These are phyloP conservation scores for Dictyostelium capitatum DNA, from an alignment of 78 protist species.

Conservation along the genomic window DNA sequence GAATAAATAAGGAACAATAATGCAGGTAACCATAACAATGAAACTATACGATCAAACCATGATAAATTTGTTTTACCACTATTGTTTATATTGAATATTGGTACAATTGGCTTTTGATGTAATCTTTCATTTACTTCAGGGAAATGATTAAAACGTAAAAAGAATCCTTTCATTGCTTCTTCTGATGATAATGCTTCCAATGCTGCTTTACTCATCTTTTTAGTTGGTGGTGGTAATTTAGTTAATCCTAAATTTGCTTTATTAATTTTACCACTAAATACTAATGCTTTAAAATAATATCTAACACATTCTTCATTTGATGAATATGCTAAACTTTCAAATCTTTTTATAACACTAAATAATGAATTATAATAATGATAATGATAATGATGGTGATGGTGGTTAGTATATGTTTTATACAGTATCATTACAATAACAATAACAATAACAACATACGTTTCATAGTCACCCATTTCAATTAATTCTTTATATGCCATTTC, in stretches of 20 bases:
- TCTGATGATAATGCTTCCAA: neutral
- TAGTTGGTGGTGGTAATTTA: slow-evolving; percentile 6
- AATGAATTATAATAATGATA: neutral
- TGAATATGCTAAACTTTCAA: slow-evolving; percentile 65
- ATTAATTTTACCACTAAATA: slow-evolving; percentile 18
- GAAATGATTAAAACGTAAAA: slow-evolving; percentile 14
- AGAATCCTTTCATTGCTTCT: slow-evolving; percentile 6
- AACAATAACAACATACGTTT: slow-evolving; percentile 69
- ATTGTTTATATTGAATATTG: slow-evolving; percentile 7
- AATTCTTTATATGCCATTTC: slow-evolving; percentile 52
- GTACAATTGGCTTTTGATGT: slow-evolving; percentile 55
- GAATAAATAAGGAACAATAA: neutral
- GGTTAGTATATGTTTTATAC: too few species aligned
- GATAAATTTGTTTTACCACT: slow-evolving; percentile 16
- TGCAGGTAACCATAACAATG: slow-evolving; percentile 30
- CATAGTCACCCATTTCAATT: slow-evolving; percentile 71
- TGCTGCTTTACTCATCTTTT: slow-evolving; percentile 16
- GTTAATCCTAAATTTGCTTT: neutral
- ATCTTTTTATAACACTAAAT: slow-evolving; percentile 50
- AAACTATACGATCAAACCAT: slow-evolving; percentile 19
- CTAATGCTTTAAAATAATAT: slow-evolving; percentile 71
- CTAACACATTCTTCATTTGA: slow-evolving; percentile 64
- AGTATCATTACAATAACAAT: too few species aligned
- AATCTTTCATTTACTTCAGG: neutral
- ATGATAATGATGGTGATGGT: neutral